Percentiles rank a stretch among this genome's conserved stretches.
Evolutionary conservation across 2,329 filamentous ascomycete species (phyloP).

Genomic region (Fusarium clavum): DNA sequence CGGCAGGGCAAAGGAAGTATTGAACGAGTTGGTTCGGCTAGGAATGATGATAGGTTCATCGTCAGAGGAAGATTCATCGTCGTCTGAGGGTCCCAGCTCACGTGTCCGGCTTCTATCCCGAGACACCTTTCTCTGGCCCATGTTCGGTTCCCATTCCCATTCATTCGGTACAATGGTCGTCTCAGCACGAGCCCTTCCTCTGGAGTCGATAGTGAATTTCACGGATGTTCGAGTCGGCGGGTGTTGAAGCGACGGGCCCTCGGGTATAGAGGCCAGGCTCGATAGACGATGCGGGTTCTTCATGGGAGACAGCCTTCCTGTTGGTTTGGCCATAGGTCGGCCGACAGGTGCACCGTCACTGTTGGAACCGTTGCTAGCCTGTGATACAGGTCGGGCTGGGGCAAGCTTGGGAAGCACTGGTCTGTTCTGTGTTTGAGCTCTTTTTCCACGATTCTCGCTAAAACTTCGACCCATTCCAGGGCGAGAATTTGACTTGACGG

Average conservation of each 20-base stretch:
- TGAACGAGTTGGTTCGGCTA: slow-evolving; percentile 66
- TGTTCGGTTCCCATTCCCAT: slow-evolving; percentile 38
- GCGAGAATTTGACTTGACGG: slow-evolving; percentile 61
- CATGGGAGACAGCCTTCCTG: slow-evolving; percentile 64
- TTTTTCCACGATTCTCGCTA: slow-evolving; percentile 65
- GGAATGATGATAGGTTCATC: slow-evolving; percentile 75
- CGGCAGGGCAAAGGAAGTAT: slow-evolving; percentile 66
- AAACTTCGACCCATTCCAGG: slow-evolving; percentile 65
- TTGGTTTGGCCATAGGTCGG: slow-evolving; percentile 55
- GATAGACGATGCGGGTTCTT: slow-evolving; percentile 64
- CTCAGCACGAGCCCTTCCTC: slow-evolving; percentile 68
- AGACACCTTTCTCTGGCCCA: slow-evolving; percentile 48
- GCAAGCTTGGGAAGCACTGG: slow-evolving; percentile 61
- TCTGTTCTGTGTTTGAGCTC: slow-evolving; percentile 48
- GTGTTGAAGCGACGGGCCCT: slow-evolving; percentile 55
- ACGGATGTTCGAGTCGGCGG: slow-evolving; percentile 66
- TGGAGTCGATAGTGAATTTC: slow-evolving; percentile 72
- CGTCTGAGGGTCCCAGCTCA: slow-evolving; percentile 62
- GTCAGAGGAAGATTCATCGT: slow-evolving; percentile 69
- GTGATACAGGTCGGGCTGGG: slow-evolving; percentile 56
- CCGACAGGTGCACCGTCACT: slow-evolving; percentile 43
- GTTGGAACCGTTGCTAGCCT: slow-evolving; percentile 48
- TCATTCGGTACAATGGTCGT: slow-evolving; percentile 59
- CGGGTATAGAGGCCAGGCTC: slow-evolving; percentile 68
- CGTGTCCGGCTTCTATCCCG: slow-evolving; percentile 47